These are phyloP conservation scores for Alternaria alternata DNA, from an alignment of 2,329 filamentous ascomycete species.

Conservation along the genomic window DNA sequence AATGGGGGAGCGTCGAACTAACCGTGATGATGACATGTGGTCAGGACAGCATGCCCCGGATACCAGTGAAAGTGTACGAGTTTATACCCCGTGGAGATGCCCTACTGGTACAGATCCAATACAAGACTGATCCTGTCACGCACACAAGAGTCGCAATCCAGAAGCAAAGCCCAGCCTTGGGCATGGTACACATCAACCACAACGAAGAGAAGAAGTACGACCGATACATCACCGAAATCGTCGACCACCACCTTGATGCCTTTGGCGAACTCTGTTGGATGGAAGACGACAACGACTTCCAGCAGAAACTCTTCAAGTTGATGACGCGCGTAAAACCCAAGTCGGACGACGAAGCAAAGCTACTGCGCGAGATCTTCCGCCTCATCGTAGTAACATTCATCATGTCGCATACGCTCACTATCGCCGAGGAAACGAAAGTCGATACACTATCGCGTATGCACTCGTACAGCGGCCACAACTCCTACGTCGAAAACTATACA, in stretches of 20 bases:
- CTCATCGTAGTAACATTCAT: constrained; percentile 59
- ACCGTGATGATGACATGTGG: constrained; percentile 55
- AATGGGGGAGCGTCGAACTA: constrained; percentile 49
- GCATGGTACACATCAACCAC: constrained; percentile 55
- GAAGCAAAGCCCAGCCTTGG: constrained; percentile 57
- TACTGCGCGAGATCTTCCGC: constrained; percentile 55
- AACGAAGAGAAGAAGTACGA: constrained; percentile 57
- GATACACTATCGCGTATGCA: constrained; percentile 51
- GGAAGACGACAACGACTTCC: constrained; percentile 57
- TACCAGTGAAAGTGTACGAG: constrained; percentile 57
- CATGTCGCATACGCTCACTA: constrained; percentile 58
- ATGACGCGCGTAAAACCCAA: constrained; percentile 51
- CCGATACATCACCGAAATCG: constrained; percentile 54
- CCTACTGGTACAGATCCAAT: constrained; percentile 54
- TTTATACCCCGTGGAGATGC: constrained; percentile 54
- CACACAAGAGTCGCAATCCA: constrained; percentile 38
- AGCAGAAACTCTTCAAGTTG: constrained; percentile 52
- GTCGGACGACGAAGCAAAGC: constrained; percentile 52
- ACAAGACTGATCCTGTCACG: constrained; percentile 50
- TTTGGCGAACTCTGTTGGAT: constrained; percentile 56
- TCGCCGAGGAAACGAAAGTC: constrained; percentile 51
- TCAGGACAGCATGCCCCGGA: constrained; percentile 51
- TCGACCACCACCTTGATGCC: constrained; percentile 51
- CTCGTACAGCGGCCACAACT: constrained; percentile 41
- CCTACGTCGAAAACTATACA: constrained; percentile 44